Evolutionary conservation across 2,329 filamentous ascomycete species (phyloP), one percentile per base, ranked within the genome.

Genomic region (Aspergillus flavus): DNA sequence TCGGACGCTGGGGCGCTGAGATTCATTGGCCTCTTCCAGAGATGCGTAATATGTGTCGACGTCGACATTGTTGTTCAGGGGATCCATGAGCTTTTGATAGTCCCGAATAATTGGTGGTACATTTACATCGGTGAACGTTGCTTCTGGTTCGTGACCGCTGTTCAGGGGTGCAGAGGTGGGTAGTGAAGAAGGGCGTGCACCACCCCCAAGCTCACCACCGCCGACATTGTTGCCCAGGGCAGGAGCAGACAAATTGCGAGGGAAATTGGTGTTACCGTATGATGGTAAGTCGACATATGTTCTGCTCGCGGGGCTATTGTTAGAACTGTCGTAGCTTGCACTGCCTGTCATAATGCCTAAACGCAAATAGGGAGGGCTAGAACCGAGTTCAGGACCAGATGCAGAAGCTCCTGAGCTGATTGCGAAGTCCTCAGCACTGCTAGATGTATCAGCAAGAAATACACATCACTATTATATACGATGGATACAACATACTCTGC

Each of bases 21-120:
- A 48, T 21, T 30, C 52, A 46, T 66, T 66, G 2, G 70, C 72
- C 39, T 73, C 69, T 28, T 66, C 63, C 11, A 64, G 54, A 23
- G 66, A 70, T 2, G 54, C 34, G 48, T 70, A 74, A 12, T 50
- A 52, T 6, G 71, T 67, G 1, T 57, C 10, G 1, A 59, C 61
- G 9, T 66, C 62, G 2, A 63, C 32, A 23, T 55, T 57, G 23
- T 59, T 50, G 4, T 28, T 30, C 11, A 23, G 16, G 4, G 67
- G 67, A n/a, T 66, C 36, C 59, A 68, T 54, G 1, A 69, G 55
- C 30, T 55, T 55, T 39, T 55, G n/a, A 30, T 55, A 55, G 16
- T 55, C 52, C 34, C 52, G 32, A 26, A 55, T 26, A 16, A 55
- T 55, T 7, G 14, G 11, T 16, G 32, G n/a, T 21, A 10, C 52